Conservation (phyloP, 148 eudicot genomes). For the Nyssa sinensis region DNA sequence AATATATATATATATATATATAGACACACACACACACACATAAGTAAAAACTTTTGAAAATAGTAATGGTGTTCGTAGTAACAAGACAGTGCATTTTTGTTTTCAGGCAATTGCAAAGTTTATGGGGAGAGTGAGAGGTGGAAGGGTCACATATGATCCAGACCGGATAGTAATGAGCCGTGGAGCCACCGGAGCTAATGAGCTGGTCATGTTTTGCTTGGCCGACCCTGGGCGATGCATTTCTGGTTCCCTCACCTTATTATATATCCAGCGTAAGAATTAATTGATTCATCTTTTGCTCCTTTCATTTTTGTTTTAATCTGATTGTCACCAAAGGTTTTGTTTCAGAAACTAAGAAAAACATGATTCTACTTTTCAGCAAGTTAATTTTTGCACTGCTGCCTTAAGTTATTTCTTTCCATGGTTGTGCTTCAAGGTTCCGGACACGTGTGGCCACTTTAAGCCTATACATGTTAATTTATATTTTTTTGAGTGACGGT, state of each 20-base stretch:
- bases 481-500: no score
- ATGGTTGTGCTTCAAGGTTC: no score
- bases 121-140: constrained; percentile 63
- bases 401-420: no score
- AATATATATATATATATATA: no score
- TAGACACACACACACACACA: no score
- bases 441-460: no score
- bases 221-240: constrained; percentile 68
- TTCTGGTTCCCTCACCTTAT: constrained; percentile 64
- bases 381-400: no score
- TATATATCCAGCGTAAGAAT: constrained; percentile 74
- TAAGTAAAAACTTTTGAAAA: no score
- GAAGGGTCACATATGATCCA: constrained; percentile 50
- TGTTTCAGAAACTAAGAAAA: no score
- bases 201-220: constrained; percentile 53
- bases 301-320: neutral
- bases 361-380: no score
- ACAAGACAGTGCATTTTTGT: neutral
- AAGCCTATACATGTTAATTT: no score
- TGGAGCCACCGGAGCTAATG: constrained; percentile 77
- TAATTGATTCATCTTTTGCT: neutral
- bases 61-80: neutral
- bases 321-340: no score
- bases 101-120: constrained; percentile 62
- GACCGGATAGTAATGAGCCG: constrained; percentile 69